Evolutionary conservation across 2,329 filamentous ascomycete species (phyloP), one percentile per base, ranked within the genome.

Genomic region (Colletotrichum gigasporum): DNA sequence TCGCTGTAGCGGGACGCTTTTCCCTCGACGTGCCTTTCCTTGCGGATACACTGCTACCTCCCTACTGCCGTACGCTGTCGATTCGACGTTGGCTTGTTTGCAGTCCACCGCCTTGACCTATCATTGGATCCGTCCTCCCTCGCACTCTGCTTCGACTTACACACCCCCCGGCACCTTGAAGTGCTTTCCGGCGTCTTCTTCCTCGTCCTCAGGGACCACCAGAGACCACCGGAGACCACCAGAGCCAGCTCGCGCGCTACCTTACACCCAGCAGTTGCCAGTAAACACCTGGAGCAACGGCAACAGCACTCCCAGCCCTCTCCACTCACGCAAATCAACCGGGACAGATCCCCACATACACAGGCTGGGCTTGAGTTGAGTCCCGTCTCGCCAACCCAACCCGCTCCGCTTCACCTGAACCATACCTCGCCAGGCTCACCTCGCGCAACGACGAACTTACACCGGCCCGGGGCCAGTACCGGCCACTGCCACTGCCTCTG

Each of bases 261-360:
- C 10, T n/a, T 48, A 48, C n/a, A n/a, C n/a, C n/a, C n/a, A n/a
- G n/a, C n/a, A n/a, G n/a, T n/a, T n/a, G 26, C 30, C 26, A 54
- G 20, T 26, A 28, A 24, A 16, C n/a, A 48, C 6, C 30, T 39
- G 3, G 22, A 30, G 9, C 34, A n/a, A 20, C 55, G 24, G 26
- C 37, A 24, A 35, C 34, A 26, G 20, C 41, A 20, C 39, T 52
- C 41, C 47, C 45, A 34, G 37, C 28, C 47, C 7, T 24, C 57
- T 61, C 50, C 57, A 55, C 50, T 39, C 30, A 47, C 41, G 41
- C 57, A 47, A 61, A 55, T 34, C 32, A 55, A 44, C 57, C 57
- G 39, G 48, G 41, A 39, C 22, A 16, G 12, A 22, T 18, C 32
- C 42, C 42, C 54, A 57, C 42, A 22, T 26, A 11, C n/a, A 18